Conservation (phyloP, 257 asterid genomes). For the Verbena officinalis region DNA sequence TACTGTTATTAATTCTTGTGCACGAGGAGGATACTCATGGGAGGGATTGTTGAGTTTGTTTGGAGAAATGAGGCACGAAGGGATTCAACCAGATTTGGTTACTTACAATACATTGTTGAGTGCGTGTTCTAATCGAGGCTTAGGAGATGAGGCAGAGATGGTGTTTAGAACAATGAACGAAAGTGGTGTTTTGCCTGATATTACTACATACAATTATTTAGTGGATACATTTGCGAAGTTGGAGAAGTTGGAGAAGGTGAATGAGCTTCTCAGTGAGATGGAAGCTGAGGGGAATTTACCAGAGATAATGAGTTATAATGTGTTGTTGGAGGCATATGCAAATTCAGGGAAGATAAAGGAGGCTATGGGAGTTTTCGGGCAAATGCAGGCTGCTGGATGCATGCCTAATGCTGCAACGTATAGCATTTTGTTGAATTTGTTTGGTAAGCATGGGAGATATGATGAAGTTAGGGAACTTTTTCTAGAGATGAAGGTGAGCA, state of each 20-base stretch:
- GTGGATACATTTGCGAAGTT: slow-evolving; percentile 82
- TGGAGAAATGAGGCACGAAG: slow-evolving; percentile 96
- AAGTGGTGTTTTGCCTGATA: slow-evolving; percentile 87
- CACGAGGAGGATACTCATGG: slow-evolving; percentile 94
- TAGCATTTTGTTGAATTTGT: slow-evolving; percentile 78
- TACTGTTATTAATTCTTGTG: slow-evolving; percentile 83
- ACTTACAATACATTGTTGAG: slow-evolving; percentile 84
- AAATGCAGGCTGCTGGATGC: slow-evolving; percentile 91
- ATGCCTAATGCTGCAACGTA: slow-evolving; percentile 85
- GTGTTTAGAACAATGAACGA: slow-evolving; percentile 96
- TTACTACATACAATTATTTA: slow-evolving; percentile 71
- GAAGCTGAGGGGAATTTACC: slow-evolving; percentile 83
- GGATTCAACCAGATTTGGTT: slow-evolving; percentile 92
- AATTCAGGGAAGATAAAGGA: slow-evolving; percentile 68
- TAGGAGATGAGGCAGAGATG: slow-evolving; percentile 96
- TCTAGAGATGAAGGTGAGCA: slow-evolving; percentile 93
- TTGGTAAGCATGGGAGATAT: slow-evolving; percentile 84
- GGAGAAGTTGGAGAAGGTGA: slow-evolving; percentile 76
- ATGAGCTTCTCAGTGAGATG: slow-evolving; percentile 79
- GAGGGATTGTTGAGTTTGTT: slow-evolving; percentile 92
- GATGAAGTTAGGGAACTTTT: slow-evolving; percentile 92
- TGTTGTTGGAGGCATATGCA: slow-evolving; percentile 85
- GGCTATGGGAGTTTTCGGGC: slow-evolving; percentile 89
- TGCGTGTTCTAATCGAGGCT: slow-evolving; percentile 76
- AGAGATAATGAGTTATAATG: slow-evolving; percentile 82